Percentiles rank a stretch among this genome's conserved stretches.
Evolutionary conservation across 441 rosid species (phyloP).

Genomic region (Euphorbia neoarborescens): DNA sequence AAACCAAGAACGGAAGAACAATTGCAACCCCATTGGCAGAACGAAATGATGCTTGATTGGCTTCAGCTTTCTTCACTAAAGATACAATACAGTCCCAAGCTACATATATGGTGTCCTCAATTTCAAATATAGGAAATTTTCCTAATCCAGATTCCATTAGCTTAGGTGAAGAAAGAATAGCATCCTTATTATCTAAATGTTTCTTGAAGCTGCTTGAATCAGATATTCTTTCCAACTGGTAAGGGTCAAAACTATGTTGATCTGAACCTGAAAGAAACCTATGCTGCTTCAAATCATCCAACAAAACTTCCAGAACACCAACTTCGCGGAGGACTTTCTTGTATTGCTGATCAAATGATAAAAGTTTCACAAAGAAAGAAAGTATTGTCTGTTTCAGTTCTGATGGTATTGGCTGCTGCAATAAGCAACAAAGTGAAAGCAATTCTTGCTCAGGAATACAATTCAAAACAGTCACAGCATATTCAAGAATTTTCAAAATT

Average conservation of each 20-base stretch:
- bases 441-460: slow-evolving; percentile 99
- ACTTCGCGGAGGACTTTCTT: slow-evolving; percentile 98
- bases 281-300: slow-evolving; percentile 96
- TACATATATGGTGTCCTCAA: slow-evolving; percentile 66
- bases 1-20: slow-evolving; percentile 87
- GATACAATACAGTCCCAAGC: slow-evolving; percentile 98
- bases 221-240: slow-evolving; percentile 57
- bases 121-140: slow-evolving; percentile 78
- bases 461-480: slow-evolving; percentile 98
- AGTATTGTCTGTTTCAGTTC: slow-evolving; percentile 89
- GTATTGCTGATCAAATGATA: slow-evolving; percentile 98
- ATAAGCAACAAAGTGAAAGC: slow-evolving; percentile 93
- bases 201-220: slow-evolving; percentile 81
- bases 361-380: slow-evolving; percentile 86
- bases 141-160: slow-evolving; percentile 75
- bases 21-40: slow-evolving; percentile 76
- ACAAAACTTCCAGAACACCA: slow-evolving; percentile 89
- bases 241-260: slow-evolving; percentile 34
- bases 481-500: slow-evolving; percentile 96
- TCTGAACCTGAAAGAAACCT: slow-evolving; percentile 82
- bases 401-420: slow-evolving; percentile 92
- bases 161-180: slow-evolving; percentile 86
- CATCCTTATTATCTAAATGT: slow-evolving; percentile 73
- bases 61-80: slow-evolving; percentile 93
- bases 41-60: slow-evolving; percentile 83